A percentile compares a stretch with the other conserved stretches of the same genome.
These are phyloP conservation scores for Cercospora sp. DNA, from an alignment of 2,329 filamentous ascomycete genomes.

Conservation along the genomic window DNA sequence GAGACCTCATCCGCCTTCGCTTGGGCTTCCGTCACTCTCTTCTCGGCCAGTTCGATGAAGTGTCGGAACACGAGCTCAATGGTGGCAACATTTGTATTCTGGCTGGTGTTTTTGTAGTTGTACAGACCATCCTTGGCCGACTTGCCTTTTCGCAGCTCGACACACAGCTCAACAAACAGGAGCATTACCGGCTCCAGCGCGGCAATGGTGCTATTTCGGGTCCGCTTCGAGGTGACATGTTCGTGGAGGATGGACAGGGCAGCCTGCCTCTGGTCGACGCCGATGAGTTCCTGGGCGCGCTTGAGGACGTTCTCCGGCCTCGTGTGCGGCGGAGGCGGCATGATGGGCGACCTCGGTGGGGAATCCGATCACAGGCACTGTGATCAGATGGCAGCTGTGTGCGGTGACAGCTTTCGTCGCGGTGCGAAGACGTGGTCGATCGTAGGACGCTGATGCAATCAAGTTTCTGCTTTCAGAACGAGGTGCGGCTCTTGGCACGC, in stretches of 20 bases:
- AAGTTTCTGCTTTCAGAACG: conserved; percentile 9
- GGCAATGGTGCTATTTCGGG: conserved; percentile 93
- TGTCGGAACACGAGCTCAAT: conserved; percentile 97
- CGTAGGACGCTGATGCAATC: conserved; percentile 12
- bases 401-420: conserved; percentile 57
- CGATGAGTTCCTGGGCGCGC: conserved; percentile 97
- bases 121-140: conserved; percentile 97
- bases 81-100: conserved; percentile 97
- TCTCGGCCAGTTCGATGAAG: conserved; percentile 95
- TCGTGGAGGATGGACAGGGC: conserved; percentile 95
- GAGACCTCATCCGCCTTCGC: conserved; percentile 95
- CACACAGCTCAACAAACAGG: conserved; percentile 92
- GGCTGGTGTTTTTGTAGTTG: conserved; percentile 99
- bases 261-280: conserved; percentile 88
- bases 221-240: conserved; percentile 98
- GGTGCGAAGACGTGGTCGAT: conserved; percentile 9
- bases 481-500: conserved; percentile 9
- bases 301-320: conserved; percentile 99
- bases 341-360: conserved; percentile 39
- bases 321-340: conserved; percentile 95
- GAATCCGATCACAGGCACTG: conserved; percentile 19
- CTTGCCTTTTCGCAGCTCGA: conserved; percentile 97
- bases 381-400: conserved; percentile 47
- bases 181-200: conserved; percentile 98
- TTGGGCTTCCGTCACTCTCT: conserved; percentile 95